Conservation (phyloP, 139 green algal genomes). For the Ulvella scutata region DNA sequence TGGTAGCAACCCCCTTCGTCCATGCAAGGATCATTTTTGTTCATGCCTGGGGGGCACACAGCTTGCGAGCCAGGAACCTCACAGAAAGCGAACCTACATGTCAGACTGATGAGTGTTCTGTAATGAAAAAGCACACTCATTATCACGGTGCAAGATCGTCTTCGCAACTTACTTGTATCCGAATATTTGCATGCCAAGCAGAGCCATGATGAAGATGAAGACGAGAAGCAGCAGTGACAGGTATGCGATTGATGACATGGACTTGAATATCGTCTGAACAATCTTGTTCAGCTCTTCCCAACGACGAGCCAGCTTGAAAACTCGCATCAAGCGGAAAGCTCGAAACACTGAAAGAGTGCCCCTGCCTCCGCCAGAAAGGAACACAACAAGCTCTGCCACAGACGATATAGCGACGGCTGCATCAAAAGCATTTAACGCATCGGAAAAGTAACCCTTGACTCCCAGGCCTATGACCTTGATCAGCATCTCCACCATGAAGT, state of each 20-base stretch:
- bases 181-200: slow-evolving; percentile 63
- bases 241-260: slow-evolving; percentile 29
- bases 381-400: slow-evolving; percentile 33
- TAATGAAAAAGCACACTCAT: no score
- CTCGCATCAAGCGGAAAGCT: slow-evolving; percentile 43
- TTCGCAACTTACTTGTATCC: slow-evolving; percentile 35
- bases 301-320: slow-evolving; percentile 45
- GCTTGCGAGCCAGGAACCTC: slow-evolving; percentile 12
- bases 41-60: slow-evolving; percentile 26
- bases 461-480: slow-evolving; percentile 42
- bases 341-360: slow-evolving; percentile 40
- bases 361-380: slow-evolving; percentile 14
- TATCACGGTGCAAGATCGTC: no score
- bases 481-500: slow-evolving; percentile 41
- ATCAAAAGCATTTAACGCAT: slow-evolving; percentile 50
- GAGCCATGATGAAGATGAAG: slow-evolving; percentile 48
- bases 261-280: slow-evolving; percentile 37
- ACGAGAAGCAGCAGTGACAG: slow-evolving; percentile 44
- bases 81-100: slow-evolving; percentile 13
- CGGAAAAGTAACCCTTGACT: slow-evolving; percentile 24
- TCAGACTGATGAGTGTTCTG: no score
- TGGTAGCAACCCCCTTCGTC: neutral
- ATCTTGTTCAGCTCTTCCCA: slow-evolving; percentile 54
- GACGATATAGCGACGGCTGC: slow-evolving; percentile 30
- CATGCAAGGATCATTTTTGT: neutral